Conservation (phyloP, 1,284 basidiomycete species). For the Trichosporon faecale region DNA sequence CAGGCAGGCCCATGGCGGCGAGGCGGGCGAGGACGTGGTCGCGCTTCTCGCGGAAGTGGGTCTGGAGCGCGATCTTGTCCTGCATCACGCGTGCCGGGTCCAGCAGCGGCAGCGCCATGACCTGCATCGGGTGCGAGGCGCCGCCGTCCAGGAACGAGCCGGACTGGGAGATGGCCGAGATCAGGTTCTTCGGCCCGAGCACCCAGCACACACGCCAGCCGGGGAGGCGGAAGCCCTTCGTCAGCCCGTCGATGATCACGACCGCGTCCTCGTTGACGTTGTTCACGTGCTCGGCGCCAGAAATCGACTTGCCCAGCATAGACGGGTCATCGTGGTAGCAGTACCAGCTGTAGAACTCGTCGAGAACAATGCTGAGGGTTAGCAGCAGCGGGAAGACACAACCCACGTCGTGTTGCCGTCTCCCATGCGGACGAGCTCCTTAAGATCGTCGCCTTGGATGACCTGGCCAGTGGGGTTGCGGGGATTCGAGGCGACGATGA, state of each 20-base stretch:
- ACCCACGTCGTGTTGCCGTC: slow-evolving; percentile 60
- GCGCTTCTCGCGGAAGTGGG: slow-evolving; percentile 84
- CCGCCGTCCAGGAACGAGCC: slow-evolving; percentile 86
- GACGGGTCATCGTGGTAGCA: slow-evolving; percentile 74
- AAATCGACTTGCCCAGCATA: slow-evolving; percentile 73
- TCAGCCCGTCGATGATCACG: slow-evolving; percentile 85
- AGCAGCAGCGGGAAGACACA: background rate
- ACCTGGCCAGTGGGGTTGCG: slow-evolving; percentile 70
- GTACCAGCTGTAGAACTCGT: slow-evolving; percentile 70
- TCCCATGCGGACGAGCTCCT: slow-evolving; percentile 67
- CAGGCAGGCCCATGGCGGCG: slow-evolving; percentile 69
- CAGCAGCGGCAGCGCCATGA: slow-evolving; percentile 77
- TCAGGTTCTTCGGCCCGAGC: slow-evolving; percentile 82
- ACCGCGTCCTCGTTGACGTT: slow-evolving; percentile 81
- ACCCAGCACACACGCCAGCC: slow-evolving; percentile 96
- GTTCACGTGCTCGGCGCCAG: slow-evolving; percentile 76
- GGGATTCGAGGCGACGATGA: slow-evolving; percentile 78
- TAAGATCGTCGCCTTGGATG: slow-evolving; percentile 70
- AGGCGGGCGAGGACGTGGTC: slow-evolving; percentile 84
- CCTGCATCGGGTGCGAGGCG: slow-evolving; percentile 83
- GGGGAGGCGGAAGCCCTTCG: slow-evolving; percentile 75
- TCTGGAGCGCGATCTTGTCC: slow-evolving; percentile 79
- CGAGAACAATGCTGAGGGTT: slow-evolving; percentile 65
- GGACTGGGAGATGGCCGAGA: slow-evolving; percentile 80
- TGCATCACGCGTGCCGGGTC: slow-evolving; percentile 64